Conservation (phyloP, 306 rosid species). For the Hippophae rhamnoides region DNA sequence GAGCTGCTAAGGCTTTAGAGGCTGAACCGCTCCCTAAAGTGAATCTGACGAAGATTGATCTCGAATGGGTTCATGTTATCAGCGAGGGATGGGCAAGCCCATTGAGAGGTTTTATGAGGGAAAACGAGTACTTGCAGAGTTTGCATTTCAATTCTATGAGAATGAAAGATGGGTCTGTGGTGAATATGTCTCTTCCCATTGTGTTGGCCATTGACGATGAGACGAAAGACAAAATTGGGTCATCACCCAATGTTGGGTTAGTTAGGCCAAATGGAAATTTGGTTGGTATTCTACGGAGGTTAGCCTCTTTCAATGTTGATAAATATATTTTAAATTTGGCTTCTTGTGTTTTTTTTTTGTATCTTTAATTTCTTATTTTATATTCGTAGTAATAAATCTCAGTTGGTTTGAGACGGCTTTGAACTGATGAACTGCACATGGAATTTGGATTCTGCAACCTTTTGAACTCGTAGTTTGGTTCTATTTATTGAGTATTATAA, state of each 20-base stretch:
- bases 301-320: constrained; percentile 9
- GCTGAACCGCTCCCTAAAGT: constrained; percentile 57
- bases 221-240: constrained; percentile 48
- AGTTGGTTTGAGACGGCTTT: background rate
- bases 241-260: constrained; percentile 48
- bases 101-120: constrained; percentile 89
- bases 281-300: constrained; percentile 73
- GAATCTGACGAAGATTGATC: constrained; percentile 54
- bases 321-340: background rate
- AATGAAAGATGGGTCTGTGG: constrained; percentile 54
- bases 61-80: constrained; percentile 90
- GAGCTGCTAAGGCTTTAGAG: constrained; percentile 33
- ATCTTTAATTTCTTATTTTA: background rate
- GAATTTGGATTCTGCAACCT: no score
- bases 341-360: constrained; percentile 9
- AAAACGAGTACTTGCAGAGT: constrained; percentile 73
- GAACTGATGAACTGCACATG: background rate
- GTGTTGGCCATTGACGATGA: constrained; percentile 80
- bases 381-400: background rate
- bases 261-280: constrained; percentile 60
- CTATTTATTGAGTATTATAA: no score
- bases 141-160: constrained; percentile 82
- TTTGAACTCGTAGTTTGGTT: no score
- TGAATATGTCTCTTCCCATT: constrained; percentile 91
- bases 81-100: constrained; percentile 98